Percentiles rank a stretch among this genome's conserved stretches.
These are phyloP conservation scores for Paramecium tetraurelia DNA, from an alignment of 73 alveolate genomes.

Conservation along the genomic window DNA sequence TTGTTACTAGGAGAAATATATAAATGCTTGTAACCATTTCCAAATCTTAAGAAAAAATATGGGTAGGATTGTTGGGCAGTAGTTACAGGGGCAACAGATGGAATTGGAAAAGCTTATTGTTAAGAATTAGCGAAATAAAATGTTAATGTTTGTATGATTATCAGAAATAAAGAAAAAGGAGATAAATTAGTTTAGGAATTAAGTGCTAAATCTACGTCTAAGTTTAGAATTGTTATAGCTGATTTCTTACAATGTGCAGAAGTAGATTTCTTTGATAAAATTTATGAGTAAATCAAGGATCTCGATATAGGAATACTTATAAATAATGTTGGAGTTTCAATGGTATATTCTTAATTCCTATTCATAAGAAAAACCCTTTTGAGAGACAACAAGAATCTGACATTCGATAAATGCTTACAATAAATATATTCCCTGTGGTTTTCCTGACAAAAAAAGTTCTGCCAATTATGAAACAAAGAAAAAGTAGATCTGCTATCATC, in stretches of 20 bases:
- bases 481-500: slow-evolving; percentile 43
- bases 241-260: neutral
- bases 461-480: neutral
- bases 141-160: slow-evolving; percentile 66
- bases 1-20: neutral
- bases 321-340: slow-evolving; percentile 18
- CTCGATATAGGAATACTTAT: slow-evolving; percentile 15
- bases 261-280: neutral
- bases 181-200: neutral
- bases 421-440: neutral
- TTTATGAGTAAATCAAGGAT: neutral
- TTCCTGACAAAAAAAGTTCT: neutral
- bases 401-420: neutral
- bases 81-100: slow-evolving; percentile 75
- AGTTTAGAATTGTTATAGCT: neutral
- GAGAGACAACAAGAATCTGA: neutral
- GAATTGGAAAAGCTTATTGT: slow-evolving; percentile 71
- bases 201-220: neutral
- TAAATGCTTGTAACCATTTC: neutral
- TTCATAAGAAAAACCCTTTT: neutral
- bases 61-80: slow-evolving; percentile 48
- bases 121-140: slow-evolving; percentile 65
- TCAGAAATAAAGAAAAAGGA: slow-evolving; percentile 56
- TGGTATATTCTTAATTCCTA: neutral
- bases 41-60: neutral